Base-by-base conservation (phyloP, 192 early-diverging fungal genomes). In the Spizellomyces punctatus region DNA sequence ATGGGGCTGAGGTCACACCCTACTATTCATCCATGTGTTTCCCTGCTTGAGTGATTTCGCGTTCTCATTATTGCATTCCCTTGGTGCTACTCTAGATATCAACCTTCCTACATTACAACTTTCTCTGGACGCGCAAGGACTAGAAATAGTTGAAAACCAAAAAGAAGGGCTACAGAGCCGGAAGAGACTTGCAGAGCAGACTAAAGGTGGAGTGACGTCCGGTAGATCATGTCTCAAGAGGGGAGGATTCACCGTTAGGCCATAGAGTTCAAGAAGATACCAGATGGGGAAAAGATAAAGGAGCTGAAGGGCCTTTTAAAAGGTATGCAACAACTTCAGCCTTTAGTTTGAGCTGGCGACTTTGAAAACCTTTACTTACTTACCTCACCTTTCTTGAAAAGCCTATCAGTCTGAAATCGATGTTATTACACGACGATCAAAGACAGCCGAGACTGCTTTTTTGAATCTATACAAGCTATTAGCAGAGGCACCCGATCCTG, bases 361-460 rank as follows among this genome's bases (percentile, higher is more conserved):
- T 0, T 36, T 36, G 27, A 3, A 3, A 3, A 36, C 27, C 1
- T 36, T 0, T 36, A 36, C 8, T 63, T 61, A 5, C 0, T 58
- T 7, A 2, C 64, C 52, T 61, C 42, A 58, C 36, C n/a, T 55
- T 46, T 41, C n/a, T 8, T 58, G 10, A 42, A 19, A 45, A 49
- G 90, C 87, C 8, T 98, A 98, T 76, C 95, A 98, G 78, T 81
- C 82, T 65, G 96, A 98, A 78, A 98, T 98, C 65, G 96, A 98
- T 75, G 76, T 78, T 19, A 84, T 98, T 58, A 94, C 93, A 9
- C 90, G 89, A 69, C 78, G 95, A 48, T 90, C 92, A 56, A 95
- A 96, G 80, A 83, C 79, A 27, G 89, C 96, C 41, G 91, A 95
- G 62, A 89, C 87, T 52, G 85, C 86, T 16, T 98, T 95, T 70